Percentiles rank a stretch among this genome's conserved stretches.
phyloP scores from a whole-genome alignment of 2,329 filamentous ascomycete genomes.

The Alternaria metachromatica region DNA sequence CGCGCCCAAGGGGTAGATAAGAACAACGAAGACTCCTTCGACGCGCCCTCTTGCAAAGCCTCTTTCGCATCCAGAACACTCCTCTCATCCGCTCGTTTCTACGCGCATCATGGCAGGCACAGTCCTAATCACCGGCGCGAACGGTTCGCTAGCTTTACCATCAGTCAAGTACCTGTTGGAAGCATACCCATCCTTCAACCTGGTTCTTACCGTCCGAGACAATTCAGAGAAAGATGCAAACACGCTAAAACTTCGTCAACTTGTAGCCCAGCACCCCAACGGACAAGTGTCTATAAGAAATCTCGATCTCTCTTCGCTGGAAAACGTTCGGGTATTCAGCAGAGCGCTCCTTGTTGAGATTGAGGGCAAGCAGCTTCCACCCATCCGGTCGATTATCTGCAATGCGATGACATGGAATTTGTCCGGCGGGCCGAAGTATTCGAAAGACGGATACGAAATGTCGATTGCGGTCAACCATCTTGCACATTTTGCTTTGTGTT shows the following conservation, averaged over 20 bases:
- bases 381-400: conserved; percentile 28
- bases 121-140: conserved; percentile 27
- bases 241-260: conserved; percentile 19
- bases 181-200: conserved; percentile 17
- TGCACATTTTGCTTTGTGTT: conserved; percentile 22
- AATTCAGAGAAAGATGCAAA: conserved; percentile 21
- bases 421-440: conserved; percentile 10
- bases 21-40: not conserved
- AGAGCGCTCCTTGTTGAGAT: conserved; percentile 15
- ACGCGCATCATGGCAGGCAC: not conserved
- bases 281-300: conserved; percentile 15
- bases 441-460: conserved; percentile 26
- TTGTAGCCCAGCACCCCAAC: conserved; percentile 16
- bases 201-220: conserved; percentile 30
- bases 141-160: conserved; percentile 31
- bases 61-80: not conserved
- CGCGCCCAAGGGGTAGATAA: not conserved
- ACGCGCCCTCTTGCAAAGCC: not conserved
- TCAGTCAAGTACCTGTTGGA: conserved; percentile 23
- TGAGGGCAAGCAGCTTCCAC: conserved; percentile 6
- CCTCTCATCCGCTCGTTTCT: not conserved
- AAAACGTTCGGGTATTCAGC: conserved; percentile 18
- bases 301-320: conserved; percentile 25
- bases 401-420: conserved; percentile 33
- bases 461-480: conserved; percentile 27